Base-by-base conservation (phyloP, 2,329 filamentous ascomycete species). In the Dactylella cylindrospora region DNA sequence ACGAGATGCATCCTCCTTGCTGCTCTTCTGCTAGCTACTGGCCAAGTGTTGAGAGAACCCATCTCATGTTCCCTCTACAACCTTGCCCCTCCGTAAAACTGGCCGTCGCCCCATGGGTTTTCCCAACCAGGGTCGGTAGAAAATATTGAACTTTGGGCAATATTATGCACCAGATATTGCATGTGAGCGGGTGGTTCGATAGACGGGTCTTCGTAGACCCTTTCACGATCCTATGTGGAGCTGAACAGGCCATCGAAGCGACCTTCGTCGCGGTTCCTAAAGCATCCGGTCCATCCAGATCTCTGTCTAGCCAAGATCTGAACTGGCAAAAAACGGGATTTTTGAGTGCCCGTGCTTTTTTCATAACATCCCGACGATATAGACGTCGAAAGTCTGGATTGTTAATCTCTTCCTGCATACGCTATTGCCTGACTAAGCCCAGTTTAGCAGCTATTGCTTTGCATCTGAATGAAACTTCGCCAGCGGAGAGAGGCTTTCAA, bases 271-370 rank as follows among this genome's bases (percentile, higher is more conserved):
- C 31, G 31, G 3, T 15, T 15, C 17, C 31, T n/a, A 33, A 12
- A 33, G 31, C n/a, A n/a, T n/a, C n/a, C n/a, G n/a, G n/a, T n/a
- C n/a, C 23, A 5, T 23, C n/a, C n/a, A 53, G 55, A 61, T 52
- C 47, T 51, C 44, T 61, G 44, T 61, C 47, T 47, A 49, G 55
- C 55, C 47, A 53, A 61, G 55, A 61, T 61, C 55, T 61, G 43
- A 33, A 28, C 32, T 35, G 25, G 39, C 39, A 38, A 15, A 35
- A 35, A 28, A 38, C 41, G 41, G 39, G 45, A 50, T 57, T n/a
- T n/a, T n/a, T 22, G 32, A 23, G 7, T 25, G 44, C 41, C 25
- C 2, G 13, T 55, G 5, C 41, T 51, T 20, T 33, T 36, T 25
- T 43, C 13, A 39, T 50, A 50, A 15, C 13, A 28, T 36, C 28